A percentile compares a stretch with the other conserved stretches of the same genome.
These are phyloP conservation scores for Penicillium alfredii DNA, from an alignment of 495 filamentous ascomycete species.

Conservation along the genomic window DNA sequence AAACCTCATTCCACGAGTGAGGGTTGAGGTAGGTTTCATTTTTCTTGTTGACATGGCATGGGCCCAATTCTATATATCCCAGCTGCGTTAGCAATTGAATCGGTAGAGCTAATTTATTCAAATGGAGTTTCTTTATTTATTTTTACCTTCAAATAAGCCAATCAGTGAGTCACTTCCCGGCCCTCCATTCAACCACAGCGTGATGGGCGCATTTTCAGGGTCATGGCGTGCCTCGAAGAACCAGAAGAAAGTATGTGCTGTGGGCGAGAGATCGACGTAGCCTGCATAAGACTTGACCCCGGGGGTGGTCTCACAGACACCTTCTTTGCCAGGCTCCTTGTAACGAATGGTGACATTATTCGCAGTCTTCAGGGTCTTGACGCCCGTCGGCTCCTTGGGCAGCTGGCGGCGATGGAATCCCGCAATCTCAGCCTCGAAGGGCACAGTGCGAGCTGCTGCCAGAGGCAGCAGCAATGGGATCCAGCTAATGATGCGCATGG, in stretches of 20 bases:
- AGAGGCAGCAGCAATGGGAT: conserved; percentile 24
- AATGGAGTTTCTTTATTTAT: conserved; percentile 14
- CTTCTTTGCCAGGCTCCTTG: conserved; percentile 36
- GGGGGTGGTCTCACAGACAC: conserved; percentile 45
- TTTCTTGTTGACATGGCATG: conserved; percentile 50
- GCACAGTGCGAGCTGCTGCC: conserved; percentile 16
- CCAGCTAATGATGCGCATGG: conserved; percentile 24
- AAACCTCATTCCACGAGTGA: conserved; percentile 66
- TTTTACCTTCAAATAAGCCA: conserved; percentile 60
- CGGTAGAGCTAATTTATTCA: no score
- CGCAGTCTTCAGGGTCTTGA: conserved; percentile 54
- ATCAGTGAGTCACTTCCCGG: conserved; percentile 59
- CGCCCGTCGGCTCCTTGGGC: conserved; percentile 44
- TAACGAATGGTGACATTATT: conserved; percentile 45
- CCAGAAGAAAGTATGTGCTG: conserved; percentile 46
- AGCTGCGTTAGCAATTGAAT: no score
- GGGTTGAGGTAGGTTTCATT: conserved; percentile 49
- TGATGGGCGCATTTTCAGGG: conserved; percentile 45
- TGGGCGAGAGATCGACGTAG: conserved; percentile 40
- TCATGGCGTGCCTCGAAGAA: conserved; percentile 47
- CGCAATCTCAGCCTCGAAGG: conserved; percentile 14
- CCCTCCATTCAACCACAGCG: conserved; percentile 49
- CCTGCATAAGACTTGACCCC: conserved; percentile 45
- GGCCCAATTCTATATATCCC: conserved; percentile 46
- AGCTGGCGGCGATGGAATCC: conserved; percentile 39